phyloP scores from a whole-genome alignment of 108 stramenopile genomes.

The Stephanodiscus triporus region DNA sequence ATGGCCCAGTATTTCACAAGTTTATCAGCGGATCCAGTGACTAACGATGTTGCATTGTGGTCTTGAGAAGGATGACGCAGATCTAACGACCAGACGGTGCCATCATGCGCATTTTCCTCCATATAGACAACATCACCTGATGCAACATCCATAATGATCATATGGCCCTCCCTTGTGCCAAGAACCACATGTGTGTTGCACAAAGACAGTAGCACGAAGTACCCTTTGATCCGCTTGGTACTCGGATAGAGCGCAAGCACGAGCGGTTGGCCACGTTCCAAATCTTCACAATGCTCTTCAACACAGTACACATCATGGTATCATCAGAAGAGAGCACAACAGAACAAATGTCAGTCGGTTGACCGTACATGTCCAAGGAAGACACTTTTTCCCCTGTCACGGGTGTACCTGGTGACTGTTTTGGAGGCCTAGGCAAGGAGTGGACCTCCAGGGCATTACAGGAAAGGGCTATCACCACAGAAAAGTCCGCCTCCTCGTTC shows the following conservation, averaged over 20 bases:
- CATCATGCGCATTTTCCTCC: conserved; percentile 85
- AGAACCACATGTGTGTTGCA: conserved; percentile 82
- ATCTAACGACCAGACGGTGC: conserved; percentile 88
- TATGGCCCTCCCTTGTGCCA: conserved; percentile 87
- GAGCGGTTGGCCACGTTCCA: conserved; percentile 89
- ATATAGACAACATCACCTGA: conserved; percentile 79
- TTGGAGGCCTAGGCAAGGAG: conserved; percentile 53
- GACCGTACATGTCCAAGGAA: conserved; percentile 88
- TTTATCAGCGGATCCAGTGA: conserved; percentile 95
- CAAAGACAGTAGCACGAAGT: conserved; percentile 87
- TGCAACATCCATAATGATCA: conserved; percentile 81
- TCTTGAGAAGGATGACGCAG: conserved; percentile 60
- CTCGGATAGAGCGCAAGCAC: conserved; percentile 80
- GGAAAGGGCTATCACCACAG: conserved; percentile 79
- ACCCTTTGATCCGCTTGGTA: conserved; percentile 19
- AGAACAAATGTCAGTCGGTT: conserved; percentile 94
- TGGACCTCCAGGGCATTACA: conserved; percentile 93
- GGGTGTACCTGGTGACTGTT: conserved; percentile 19
- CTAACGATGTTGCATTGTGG: conserved; percentile 55
- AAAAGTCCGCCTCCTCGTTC: conserved; percentile 69
- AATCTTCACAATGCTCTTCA: conserved; percentile 87
- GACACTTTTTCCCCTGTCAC: conserved; percentile 52
- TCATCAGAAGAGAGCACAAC: conserved; percentile 91
- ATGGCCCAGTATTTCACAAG: conserved; percentile 96
- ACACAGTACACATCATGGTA: conserved; percentile 85